Conservation (phyloP, 148 eudicot genomes). For the Rhododendron kiyosumense region DNA sequence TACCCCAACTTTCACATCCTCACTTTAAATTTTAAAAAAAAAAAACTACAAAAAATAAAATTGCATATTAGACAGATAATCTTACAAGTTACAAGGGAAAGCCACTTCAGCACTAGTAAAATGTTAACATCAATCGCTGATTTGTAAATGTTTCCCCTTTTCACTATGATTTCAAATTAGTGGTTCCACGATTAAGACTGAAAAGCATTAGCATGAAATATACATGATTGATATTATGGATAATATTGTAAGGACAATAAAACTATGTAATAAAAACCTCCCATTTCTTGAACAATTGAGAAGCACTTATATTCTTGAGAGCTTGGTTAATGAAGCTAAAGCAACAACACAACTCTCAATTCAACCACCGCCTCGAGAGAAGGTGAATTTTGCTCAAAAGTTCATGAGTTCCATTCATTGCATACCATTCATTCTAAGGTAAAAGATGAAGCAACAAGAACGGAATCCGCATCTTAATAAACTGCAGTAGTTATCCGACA, state of each 20-base stretch:
- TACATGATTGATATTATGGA: background rate
- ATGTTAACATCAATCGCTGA: background rate
- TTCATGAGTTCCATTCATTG: background rate
- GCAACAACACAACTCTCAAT: conserved; percentile 9
- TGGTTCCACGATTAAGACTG: background rate
- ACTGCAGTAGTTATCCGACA: background rate
- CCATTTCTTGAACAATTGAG: conserved; percentile 12
- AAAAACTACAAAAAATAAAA: background rate
- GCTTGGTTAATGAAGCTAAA: conserved; percentile 20
- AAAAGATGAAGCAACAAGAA: conserved; percentile 7
- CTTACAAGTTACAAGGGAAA: background rate
- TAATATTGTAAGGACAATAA: background rate
- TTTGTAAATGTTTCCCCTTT: background rate
- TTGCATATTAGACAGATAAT: background rate
- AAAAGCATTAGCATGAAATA: background rate
- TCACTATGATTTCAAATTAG: background rate
- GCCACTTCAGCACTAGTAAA: background rate
- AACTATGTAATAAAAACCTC: conserved; percentile 8
- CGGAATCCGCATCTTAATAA: background rate
- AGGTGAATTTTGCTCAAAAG: conserved; percentile 1
- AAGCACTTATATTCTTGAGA: conserved; percentile 12
- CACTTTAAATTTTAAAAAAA: background rate
- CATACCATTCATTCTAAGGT: background rate
- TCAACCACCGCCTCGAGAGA: background rate
- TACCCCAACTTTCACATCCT: background rate